phyloP scores from a whole-genome alignment of 1,284 basidiomycete species.

The Tetrapyrgos nigripes region DNA sequence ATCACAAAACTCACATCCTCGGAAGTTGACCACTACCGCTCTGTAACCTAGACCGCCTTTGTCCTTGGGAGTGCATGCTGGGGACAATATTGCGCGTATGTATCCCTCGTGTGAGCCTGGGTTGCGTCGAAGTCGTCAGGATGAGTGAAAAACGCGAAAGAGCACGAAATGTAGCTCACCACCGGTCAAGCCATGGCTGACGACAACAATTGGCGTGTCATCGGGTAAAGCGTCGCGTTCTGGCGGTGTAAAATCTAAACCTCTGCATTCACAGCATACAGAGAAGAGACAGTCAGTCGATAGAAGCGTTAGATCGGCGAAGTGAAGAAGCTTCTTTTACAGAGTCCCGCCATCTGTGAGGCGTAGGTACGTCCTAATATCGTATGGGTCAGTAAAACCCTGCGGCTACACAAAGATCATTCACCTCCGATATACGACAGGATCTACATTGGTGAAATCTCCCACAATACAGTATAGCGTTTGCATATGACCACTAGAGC shows the following conservation, averaged over 20 bases:
- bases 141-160: not conserved
- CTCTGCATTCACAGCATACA: too few species aligned
- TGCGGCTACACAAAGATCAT: slow-evolving; percentile 25
- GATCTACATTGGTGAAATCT: slow-evolving; percentile 63
- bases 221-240: slow-evolving; percentile 58
- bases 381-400: slow-evolving; percentile 55
- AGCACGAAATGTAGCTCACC: slow-evolving; percentile 51
- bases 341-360: slow-evolving; percentile 76
- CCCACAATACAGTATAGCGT: slow-evolving; percentile 56
- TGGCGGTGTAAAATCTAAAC: slow-evolving; percentile 74
- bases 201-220: slow-evolving; percentile 82
- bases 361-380: slow-evolving; percentile 62
- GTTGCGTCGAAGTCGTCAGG: not conserved
- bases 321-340: slow-evolving; percentile 35
- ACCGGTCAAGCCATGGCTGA: slow-evolving; percentile 90
- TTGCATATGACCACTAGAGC: slow-evolving; percentile 45
- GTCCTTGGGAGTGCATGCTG: slow-evolving; percentile 69
- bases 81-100: slow-evolving; percentile 80
- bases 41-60: slow-evolving; percentile 88
- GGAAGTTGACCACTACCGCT: slow-evolving; percentile 89
- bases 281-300: slow-evolving; percentile 13
- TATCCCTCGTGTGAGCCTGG: slow-evolving; percentile 89
- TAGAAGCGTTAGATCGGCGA: not conserved
- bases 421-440: slow-evolving; percentile 68
- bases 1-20: slow-evolving; percentile 76